Evolutionary conservation across 495 filamentous ascomycete species (phyloP).

Genomic region (Trichoderma virens): DNA sequence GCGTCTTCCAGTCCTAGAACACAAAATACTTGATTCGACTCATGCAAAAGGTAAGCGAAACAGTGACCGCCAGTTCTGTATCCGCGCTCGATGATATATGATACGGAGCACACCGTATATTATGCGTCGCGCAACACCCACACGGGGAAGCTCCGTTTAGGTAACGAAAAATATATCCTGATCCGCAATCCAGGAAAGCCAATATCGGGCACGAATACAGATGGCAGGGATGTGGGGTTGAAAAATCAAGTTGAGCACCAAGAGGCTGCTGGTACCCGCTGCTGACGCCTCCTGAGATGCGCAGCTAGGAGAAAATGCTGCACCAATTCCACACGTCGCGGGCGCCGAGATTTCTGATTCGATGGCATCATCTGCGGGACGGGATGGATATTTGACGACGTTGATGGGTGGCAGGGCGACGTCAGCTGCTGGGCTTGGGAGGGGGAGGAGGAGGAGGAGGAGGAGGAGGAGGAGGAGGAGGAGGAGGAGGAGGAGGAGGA

Average conservation of each 20-base stretch:
- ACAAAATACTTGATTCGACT: not conserved
- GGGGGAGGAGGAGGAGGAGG: not conserved
- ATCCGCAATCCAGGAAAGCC: not conserved
- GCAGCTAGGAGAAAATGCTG: not conserved
- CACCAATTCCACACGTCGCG: not conserved
- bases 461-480: not conserved
- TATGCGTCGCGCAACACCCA: too few relatives aligned
- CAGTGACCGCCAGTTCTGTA: not conserved
- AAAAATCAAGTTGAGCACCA: not conserved
- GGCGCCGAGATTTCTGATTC: not conserved
- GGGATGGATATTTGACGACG: not conserved
- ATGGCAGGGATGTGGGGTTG: not conserved
- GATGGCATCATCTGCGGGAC: not conserved
- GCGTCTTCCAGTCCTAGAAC: not conserved
- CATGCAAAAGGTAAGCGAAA: not conserved
- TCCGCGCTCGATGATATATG: not conserved
- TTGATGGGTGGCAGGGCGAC: not conserved
- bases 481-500: not conserved
- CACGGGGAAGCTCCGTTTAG: not conserved
- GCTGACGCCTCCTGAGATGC: constrained; percentile 7
- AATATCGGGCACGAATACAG: not conserved
- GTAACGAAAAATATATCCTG: not conserved
- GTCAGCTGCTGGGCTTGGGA: constrained; percentile 6
- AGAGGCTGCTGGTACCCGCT: not conserved
- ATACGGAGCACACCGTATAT: not conserved